phyloP scores from a whole-genome alignment of 495 filamentous ascomycete genomes.

The Astrothelium macrocarpum region DNA sequence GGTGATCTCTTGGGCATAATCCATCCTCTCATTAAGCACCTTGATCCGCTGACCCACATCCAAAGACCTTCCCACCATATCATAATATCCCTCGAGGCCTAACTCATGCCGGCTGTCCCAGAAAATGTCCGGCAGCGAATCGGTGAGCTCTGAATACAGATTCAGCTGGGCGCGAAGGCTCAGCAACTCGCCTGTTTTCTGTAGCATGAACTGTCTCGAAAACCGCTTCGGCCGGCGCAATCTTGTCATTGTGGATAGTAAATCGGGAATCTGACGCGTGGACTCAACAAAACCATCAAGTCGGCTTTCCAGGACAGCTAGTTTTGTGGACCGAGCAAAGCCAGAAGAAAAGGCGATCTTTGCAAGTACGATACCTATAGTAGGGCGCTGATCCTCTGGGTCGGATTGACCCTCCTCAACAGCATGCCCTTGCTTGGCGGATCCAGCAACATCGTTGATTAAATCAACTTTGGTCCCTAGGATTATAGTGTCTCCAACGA shows the following conservation, averaged over 20 bases:
- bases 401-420: neutral
- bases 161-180: conserved; percentile 86
- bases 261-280: conserved; percentile 65
- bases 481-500: conserved; percentile 82
- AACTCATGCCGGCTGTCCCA: conserved; percentile 90
- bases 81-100: conserved; percentile 79
- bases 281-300: conserved; percentile 74
- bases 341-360: conserved; percentile 97
- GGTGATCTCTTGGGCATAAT: conserved; percentile 93
- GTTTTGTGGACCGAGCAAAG: conserved; percentile 87
- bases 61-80: conserved; percentile 78
- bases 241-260: conserved; percentile 53
- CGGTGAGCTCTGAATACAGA: conserved; percentile 92
- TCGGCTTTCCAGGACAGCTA: conserved; percentile 85
- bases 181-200: conserved; percentile 90
- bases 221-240: conserved; percentile 43
- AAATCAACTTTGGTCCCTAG: conserved; percentile 59
- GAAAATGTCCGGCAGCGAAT: conserved; percentile 90
- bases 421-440: conserved; percentile 22
- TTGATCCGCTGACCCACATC: conserved; percentile 92
- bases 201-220: conserved; percentile 68
- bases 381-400: conserved; percentile 23
- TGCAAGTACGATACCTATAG: conserved; percentile 69
- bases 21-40: conserved; percentile 90
- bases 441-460: conserved; percentile 12